These are phyloP conservation scores for Passiflora organensis DNA, from an alignment of 345 rosid species.

Conservation along the genomic window DNA sequence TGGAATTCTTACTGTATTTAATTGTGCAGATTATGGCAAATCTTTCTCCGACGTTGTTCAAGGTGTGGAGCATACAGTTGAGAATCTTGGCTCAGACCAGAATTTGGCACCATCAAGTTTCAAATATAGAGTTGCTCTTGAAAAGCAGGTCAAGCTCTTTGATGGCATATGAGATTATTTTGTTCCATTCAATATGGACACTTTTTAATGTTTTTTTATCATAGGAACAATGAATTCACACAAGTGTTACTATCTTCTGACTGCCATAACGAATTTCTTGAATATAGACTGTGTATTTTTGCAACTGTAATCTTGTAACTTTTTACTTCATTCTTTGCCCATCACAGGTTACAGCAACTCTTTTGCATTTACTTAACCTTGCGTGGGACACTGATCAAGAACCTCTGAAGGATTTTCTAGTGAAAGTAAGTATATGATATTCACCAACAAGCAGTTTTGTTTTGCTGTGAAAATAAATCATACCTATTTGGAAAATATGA, in stretches of 20 bases:
- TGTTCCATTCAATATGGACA: neutral
- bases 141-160: conserved; percentile 59
- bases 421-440: conserved; percentile 46
- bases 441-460: neutral
- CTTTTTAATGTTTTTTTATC: too few species aligned
- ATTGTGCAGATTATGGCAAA: conserved; percentile 65
- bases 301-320: neutral
- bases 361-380: conserved; percentile 75
- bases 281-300: neutral
- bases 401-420: conserved; percentile 66
- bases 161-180: neutral
- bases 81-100: conserved; percentile 60
- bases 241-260: too few species aligned
- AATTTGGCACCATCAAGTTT: conserved; percentile 59
- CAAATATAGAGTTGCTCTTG: conserved; percentile 74
- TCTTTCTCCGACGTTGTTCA: conserved; percentile 84
- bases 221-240: too few species aligned
- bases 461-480: neutral
- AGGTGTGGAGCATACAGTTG: conserved; percentile 68
- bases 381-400: conserved; percentile 49
- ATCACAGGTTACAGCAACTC: conserved; percentile 68
- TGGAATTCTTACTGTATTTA: neutral
- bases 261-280: neutral
- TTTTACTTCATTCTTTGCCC: conserved; percentile 1
- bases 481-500: neutral